These are phyloP conservation scores for Catenaria anguillulae DNA, from an alignment of 371 early-diverging fungal genomes.

Conservation along the genomic window DNA sequence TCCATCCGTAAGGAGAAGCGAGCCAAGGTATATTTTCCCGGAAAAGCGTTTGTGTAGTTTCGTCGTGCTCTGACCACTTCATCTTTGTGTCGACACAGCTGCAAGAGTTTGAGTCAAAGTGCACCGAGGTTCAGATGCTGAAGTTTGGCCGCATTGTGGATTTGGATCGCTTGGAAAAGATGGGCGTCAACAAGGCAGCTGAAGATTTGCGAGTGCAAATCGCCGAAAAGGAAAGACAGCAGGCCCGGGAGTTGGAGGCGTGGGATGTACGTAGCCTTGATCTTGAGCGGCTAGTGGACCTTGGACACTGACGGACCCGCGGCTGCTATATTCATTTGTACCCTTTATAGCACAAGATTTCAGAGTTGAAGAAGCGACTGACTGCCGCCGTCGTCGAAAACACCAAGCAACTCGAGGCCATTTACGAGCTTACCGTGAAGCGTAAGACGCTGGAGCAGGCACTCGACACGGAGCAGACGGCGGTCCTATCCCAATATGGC, in stretches of 20 bases:
- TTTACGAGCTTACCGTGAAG: background rate
- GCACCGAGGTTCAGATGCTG: slow-evolving; percentile 39
- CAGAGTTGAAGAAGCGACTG: background rate
- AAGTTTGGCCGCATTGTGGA: slow-evolving; percentile 41
- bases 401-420: background rate
- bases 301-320: background rate
- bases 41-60: no score
- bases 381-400: background rate
- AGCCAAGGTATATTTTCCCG: slow-evolving; percentile 14
- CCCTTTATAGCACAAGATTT: no score
- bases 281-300: no score
- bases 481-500: slow-evolving; percentile 22
- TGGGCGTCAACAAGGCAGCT: slow-evolving; percentile 34
- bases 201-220: slow-evolving; percentile 35
- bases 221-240: slow-evolving; percentile 24
- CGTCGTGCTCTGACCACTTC: background rate
- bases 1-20: slow-evolving; percentile 34
- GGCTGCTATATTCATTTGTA: background rate
- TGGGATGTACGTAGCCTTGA: slow-evolving; percentile 17
- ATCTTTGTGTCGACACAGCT: slow-evolving; percentile 13
- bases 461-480: background rate
- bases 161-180: slow-evolving; percentile 33
- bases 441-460: slow-evolving; percentile 8
- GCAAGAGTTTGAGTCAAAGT: slow-evolving; percentile 24
- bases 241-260: slow-evolving; percentile 21